These are phyloP conservation scores for Aspergillus chevalieri DNA, from an alignment of 2,329 filamentous ascomycete species.

Conservation along the genomic window DNA sequence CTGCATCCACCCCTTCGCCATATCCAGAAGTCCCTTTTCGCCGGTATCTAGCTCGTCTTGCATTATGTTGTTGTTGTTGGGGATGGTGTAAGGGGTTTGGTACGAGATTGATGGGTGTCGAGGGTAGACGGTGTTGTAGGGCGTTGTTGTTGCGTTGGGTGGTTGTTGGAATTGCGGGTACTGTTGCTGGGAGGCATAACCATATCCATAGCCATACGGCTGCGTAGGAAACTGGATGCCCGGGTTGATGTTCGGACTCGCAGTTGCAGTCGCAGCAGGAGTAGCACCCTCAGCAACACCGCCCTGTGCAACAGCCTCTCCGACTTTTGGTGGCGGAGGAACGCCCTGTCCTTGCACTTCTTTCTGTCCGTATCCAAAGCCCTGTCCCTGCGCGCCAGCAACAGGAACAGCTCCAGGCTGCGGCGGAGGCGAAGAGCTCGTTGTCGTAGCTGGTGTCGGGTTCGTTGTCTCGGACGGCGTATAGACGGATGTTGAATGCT, in stretches of 20 bases:
- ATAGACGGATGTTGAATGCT: neutral
- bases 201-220: neutral
- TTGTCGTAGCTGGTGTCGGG: conserved; percentile 16
- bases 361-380: neutral
- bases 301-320: conserved; percentile 3
- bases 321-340: conserved; percentile 16
- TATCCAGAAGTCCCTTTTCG: conserved; percentile 30
- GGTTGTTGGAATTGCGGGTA: neutral
- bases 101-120: conserved; percentile 26
- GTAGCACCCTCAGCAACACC: neutral
- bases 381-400: neutral
- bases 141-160: conserved; percentile 8
- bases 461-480: conserved; percentile 23
- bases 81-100: conserved; percentile 3
- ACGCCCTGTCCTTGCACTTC: conserved; percentile 9
- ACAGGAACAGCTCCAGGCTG: conserved; percentile 29
- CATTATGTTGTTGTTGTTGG: conserved; percentile 1
- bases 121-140: conserved; percentile 14
- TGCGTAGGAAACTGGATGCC: conserved; percentile 17
- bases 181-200: neutral
- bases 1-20: conserved; percentile 39
- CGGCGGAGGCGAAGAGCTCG: conserved; percentile 33
- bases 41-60: conserved; percentile 12
- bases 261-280: neutral
- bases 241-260: neutral